A percentile compares a stretch with the other conserved stretches of the same genome.
Conservation (phyloP, 345 rosid genomes). For the Brassica incana region DNA sequence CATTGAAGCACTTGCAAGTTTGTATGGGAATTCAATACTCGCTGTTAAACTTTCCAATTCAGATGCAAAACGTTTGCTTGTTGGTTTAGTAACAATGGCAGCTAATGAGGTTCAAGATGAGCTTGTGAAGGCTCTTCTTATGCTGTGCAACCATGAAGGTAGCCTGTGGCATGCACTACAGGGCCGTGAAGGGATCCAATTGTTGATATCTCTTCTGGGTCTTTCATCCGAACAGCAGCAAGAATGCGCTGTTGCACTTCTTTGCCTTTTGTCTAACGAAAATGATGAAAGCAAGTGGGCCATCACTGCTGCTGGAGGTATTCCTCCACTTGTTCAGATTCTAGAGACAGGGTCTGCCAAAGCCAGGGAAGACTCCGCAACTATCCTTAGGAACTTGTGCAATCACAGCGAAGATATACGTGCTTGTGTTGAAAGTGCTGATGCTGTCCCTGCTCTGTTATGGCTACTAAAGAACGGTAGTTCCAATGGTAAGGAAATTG, state of each 20-base stretch:
- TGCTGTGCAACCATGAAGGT: constrained; percentile 83
- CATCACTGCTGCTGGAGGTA: constrained; percentile 99
- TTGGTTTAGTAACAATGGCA: constrained; percentile 98
- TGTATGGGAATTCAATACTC: constrained; percentile 88
- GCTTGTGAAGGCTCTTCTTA: constrained; percentile 82
- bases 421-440: constrained; percentile 99
- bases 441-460: constrained; percentile 98
- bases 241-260: constrained; percentile 98
- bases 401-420: constrained; percentile 99
- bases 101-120: constrained; percentile 93
- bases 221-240: constrained; percentile 99
- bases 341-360: constrained; percentile 95
- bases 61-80: constrained; percentile 95
- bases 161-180: constrained; percentile 94
- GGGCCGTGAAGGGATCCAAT: constrained; percentile 98
- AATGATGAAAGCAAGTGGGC: constrained; percentile 99
- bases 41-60: constrained; percentile 73
- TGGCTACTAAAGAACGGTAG: constrained; percentile 99
- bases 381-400: constrained; percentile 94
- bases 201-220: constrained; percentile 97
- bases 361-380: constrained; percentile 99
- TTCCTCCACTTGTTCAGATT: constrained; percentile 99
- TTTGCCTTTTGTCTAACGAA: constrained; percentile 88
- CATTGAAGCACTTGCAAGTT: constrained; percentile 96
- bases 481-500: constrained; percentile 94